Base-by-base conservation (phyloP, 2,329 filamentous ascomycete species). In the Fusarium sp. region DNA sequence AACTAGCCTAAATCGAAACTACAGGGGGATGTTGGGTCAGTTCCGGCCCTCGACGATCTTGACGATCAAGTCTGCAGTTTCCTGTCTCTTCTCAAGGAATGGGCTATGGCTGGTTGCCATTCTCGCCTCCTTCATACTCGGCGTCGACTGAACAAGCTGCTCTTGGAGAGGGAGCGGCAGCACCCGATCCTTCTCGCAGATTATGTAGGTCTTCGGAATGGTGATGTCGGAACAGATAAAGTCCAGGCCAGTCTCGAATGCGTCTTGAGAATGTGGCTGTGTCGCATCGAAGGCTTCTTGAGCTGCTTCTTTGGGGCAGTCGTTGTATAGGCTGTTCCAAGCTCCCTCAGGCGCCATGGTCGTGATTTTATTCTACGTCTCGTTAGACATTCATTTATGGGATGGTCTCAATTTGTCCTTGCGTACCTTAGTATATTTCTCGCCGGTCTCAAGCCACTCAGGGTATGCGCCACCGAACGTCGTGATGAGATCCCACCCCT, bases 161-260 rank as follows among this genome's bases (percentile, higher is more conserved):
- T 57, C 54, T 18, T 57, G 54, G 7, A 57, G 54, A 57, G 54
- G 11, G 33, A 35, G 31, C 11, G 22, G 22, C 20, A 57, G 9
- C 20, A 57, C 54, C 16, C 25, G 54, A 11, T 57, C 54, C 29
- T 57, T 57, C 54, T 57, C 54, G 14, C 54, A 57, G 33, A 57
- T 57, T 6, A 57, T 36, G 31, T 57, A 57, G 11, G 54, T 57
- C 54, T 57, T 57, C 2, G 54, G 54, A 13, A 57, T 57, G 31
- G 54, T 57, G n/a, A 57, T 57, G 20, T 57, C 54, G n/a, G 54
- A 57, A 14, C 54, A 33, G 33, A 57, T 57, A 36, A 57, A 57
- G 29, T 57, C 54, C 8, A 57, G 54, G 31, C 54, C 54, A 22
- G 54, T 57, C 36, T 57, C 54, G 16, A 57, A 57, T 11, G 54